Percentiles rank a stretch among this genome's conserved stretches.
Conservation (phyloP, 768 basidiomycete species). For the Tricholoma furcatifolium region DNA sequence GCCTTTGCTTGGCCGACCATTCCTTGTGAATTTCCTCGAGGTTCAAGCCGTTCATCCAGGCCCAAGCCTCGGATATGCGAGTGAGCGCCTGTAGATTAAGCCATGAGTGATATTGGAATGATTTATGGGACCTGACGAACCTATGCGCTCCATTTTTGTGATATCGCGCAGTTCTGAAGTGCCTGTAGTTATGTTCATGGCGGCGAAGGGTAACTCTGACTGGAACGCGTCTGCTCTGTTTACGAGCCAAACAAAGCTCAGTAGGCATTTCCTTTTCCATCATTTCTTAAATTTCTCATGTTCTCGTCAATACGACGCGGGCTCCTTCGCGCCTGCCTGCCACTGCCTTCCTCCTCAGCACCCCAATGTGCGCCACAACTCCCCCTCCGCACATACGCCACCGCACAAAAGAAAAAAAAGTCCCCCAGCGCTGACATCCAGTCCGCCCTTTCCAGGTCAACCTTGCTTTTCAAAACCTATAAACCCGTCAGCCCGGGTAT, state of each 20-base stretch:
- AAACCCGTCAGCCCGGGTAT: slow-evolving; percentile 86
- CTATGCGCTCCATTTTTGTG: slow-evolving; percentile 93
- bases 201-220: no score
- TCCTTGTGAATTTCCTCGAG: slow-evolving; percentile 84
- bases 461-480: slow-evolving; percentile 79
- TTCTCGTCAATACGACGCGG: slow-evolving; percentile 31
- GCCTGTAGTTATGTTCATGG: slow-evolving; percentile 74
- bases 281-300: slow-evolving; percentile 29
- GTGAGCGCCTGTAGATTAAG: slow-evolving; percentile 62
- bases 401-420: slow-evolving; percentile 35
- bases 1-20: slow-evolving; percentile 98
- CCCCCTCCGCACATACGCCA: slow-evolving; percentile 30
- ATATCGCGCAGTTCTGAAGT: slow-evolving; percentile 82
- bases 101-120: slow-evolving; percentile 1
- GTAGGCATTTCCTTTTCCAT: slow-evolving; percentile 21
- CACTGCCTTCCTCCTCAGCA: slow-evolving; percentile 22
- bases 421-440: slow-evolving; percentile 32
- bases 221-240: slow-evolving; percentile 9
- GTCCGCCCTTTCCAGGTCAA: slow-evolving; percentile 48
- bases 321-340: slow-evolving; percentile 37
- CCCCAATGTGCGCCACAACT: slow-evolving; percentile 19
- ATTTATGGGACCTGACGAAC: slow-evolving; percentile 32
- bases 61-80: slow-evolving; percentile 97
- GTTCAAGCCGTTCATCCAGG: slow-evolving; percentile 88
- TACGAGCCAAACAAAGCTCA: slow-evolving; percentile 7